Evolutionary conservation across 306 rosid genomes (phyloP), one percentile per base, ranked within the genome.

Genomic region (Dryas octopetala): DNA sequence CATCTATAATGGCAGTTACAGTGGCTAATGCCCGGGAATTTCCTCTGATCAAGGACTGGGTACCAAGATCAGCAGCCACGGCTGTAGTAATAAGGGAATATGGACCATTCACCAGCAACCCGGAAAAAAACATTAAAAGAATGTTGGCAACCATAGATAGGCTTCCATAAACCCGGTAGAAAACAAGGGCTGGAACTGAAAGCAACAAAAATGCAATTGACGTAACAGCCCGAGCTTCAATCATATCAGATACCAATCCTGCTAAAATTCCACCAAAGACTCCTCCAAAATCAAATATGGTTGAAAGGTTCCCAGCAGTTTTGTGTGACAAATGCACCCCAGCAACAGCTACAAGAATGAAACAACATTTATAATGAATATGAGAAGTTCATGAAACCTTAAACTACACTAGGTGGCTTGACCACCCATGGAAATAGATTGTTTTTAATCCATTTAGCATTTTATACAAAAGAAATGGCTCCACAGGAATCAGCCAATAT

Each of bases 11-110:
- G 23, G 98, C 97, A 16, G 90, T 90, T 41, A 93, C 97, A 6
- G 98, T 93, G 14, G 98, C 98, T 69, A 93, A 77, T 7, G 97
- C 97, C 0, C 97, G 84, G 43, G 98, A 81, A 75, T 73, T 85
- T 58, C 92, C 88, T 69, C 70, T 73, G 47, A 83, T 78, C 67
- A 17, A 5, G 77, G 75, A 79, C 73, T 93, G 96, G 0, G 91
- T 89, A 51, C 97, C 96, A n/a, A 91, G 96, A 85, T 93, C 98
- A 41, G 98, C 84, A 41, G 98, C 96, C 68, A 96, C 99, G 10
- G 98, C 98, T 23, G 97, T 96, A 38, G 98, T 86, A 63, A 96
- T 92, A 17, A 96, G 90, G 0, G 97, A 78, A 72, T 92, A 96
- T 1, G 99, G 91, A 17, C 87, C 91, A 73, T 83, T 87, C 45